Conservation (phyloP, 768 basidiomycete species). For the Termitomyces sp. region DNA sequence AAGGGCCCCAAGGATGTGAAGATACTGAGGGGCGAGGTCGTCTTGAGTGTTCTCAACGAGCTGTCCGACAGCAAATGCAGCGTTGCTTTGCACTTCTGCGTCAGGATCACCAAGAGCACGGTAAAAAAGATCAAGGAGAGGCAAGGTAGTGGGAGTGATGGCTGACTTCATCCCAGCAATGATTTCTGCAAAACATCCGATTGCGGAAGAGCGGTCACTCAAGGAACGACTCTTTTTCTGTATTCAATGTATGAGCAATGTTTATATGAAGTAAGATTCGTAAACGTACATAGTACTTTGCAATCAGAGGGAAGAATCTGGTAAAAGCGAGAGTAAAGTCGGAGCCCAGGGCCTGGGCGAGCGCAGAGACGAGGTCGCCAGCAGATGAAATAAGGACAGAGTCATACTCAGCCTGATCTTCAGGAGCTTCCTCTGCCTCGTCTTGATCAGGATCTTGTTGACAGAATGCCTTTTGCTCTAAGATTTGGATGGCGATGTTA, state of each 20-base stretch:
- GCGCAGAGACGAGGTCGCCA: slow-evolving; percentile 85
- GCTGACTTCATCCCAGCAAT: slow-evolving; percentile 87
- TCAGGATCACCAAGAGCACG: slow-evolving; percentile 79
- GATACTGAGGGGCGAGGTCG: slow-evolving; percentile 80
- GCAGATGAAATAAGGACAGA: slow-evolving; percentile 93
- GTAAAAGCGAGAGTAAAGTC: slow-evolving; percentile 81
- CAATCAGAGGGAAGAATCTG: slow-evolving; percentile 85
- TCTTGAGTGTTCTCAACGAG: slow-evolving; percentile 81
- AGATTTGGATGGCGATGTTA: slow-evolving; percentile 74
- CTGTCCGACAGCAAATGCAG: slow-evolving; percentile 90
- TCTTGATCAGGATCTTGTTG: slow-evolving; percentile 96
- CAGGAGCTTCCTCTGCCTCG: slow-evolving; percentile 77
- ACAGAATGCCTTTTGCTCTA: slow-evolving; percentile 93
- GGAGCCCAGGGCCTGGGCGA: slow-evolving; percentile 79
- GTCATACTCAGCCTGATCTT: slow-evolving; percentile 94
- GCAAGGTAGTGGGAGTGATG: slow-evolving; percentile 79
- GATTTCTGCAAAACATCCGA: slow-evolving; percentile 93
- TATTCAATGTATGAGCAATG: not conserved
- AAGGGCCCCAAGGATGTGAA: slow-evolving; percentile 70
- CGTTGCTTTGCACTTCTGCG: slow-evolving; percentile 93
- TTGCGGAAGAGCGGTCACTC: slow-evolving; percentile 88
- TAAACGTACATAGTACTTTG: slow-evolving; percentile 82
- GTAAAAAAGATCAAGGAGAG: slow-evolving; percentile 80
- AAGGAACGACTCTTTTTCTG: slow-evolving; percentile 84
- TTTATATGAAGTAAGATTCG: not conserved